Percentiles rank a stretch among this genome's conserved stretches.
phyloP scores from a whole-genome alignment of 352 stramenopile genomes.

The Phytophthora cryptogea region DNA sequence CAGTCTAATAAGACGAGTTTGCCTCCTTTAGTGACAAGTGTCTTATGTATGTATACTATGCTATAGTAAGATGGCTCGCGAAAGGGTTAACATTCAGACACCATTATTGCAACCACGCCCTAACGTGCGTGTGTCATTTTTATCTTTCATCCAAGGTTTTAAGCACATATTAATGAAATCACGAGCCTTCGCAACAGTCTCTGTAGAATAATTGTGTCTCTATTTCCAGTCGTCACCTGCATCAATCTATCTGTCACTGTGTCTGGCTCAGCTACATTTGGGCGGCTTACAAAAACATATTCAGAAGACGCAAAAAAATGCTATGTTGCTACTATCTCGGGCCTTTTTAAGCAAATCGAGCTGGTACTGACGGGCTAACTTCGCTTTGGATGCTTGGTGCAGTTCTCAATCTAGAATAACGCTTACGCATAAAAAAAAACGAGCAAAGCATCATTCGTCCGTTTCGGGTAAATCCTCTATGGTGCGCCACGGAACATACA shows the following conservation, averaged over 20 bases:
- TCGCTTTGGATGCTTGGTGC: slow-evolving; percentile 8
- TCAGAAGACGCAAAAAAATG: not conserved
- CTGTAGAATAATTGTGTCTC: not conserved
- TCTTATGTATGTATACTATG: too few species aligned
- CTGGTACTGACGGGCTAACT: slow-evolving; percentile 4
- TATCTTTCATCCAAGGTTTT: not conserved
- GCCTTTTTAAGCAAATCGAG: slow-evolving; percentile 9
- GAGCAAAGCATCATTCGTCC: slow-evolving; percentile 7
- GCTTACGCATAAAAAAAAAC: slow-evolving; percentile 1
- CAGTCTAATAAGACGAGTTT: too few species aligned
- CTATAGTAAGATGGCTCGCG: too few species aligned
- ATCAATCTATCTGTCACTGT: not conserved
- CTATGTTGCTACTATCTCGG: not conserved
- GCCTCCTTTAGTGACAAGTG: too few species aligned
- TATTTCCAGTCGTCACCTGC: not conserved
- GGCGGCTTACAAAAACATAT: slow-evolving; percentile 13
- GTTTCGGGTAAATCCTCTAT: not conserved
- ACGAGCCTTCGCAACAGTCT: not conserved
- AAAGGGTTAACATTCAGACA: too few species aligned
- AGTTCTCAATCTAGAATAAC: not conserved
- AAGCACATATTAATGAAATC: not conserved
- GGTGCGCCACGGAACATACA: not conserved
- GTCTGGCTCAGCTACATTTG: not conserved
- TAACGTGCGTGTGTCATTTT: not conserved
- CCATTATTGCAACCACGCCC: too few species aligned